Evolutionary conservation across 2,329 filamentous ascomycete species (phyloP).

Genomic region (Ilyonectria destructans): DNA sequence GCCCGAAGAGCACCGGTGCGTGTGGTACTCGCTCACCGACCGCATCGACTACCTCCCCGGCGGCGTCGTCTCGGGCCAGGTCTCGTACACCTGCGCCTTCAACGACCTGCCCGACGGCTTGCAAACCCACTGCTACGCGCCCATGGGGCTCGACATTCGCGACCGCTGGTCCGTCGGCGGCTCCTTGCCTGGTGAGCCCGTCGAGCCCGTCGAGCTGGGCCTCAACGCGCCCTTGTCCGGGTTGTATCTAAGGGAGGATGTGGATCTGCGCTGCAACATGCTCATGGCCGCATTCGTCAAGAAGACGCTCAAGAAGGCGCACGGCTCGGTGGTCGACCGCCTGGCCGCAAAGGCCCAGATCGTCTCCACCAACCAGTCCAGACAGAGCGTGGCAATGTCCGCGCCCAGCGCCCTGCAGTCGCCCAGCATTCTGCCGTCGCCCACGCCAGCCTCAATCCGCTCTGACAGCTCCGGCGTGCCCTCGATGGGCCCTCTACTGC

Average conservation of each 20-base stretch:
- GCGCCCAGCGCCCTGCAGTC: conserved; percentile 16
- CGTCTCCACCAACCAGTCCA: conserved; percentile 38
- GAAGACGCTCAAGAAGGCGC: conserved; percentile 85
- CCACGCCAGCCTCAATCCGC: conserved; percentile 32
- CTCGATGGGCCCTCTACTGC: conserved; percentile 37
- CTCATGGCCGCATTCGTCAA: conserved; percentile 85
- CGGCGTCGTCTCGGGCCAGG: conserved; percentile 74
- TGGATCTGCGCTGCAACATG: conserved; percentile 85
- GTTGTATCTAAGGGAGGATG: conserved; percentile 88
- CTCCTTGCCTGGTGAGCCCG: conserved; percentile 78
- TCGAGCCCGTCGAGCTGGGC: conserved; percentile 77
- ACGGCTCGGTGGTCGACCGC: conserved; percentile 79
- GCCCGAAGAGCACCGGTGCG: conserved; percentile 79
- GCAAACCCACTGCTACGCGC: conserved; percentile 88
- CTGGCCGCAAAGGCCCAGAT: conserved; percentile 59
- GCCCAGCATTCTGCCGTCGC: conserved; percentile 32
- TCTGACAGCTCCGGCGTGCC: conserved; percentile 35
- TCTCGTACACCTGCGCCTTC: conserved; percentile 87
- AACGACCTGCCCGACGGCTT: conserved; percentile 81
- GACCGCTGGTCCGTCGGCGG: conserved; percentile 86
- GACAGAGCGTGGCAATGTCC: conserved; percentile 32
- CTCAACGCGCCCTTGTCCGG: conserved; percentile 77
- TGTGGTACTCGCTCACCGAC: conserved; percentile 88
- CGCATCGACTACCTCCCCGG: conserved; percentile 83
- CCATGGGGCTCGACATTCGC: conserved; percentile 84